These are phyloP conservation scores for Ambrosiella xylebori DNA, from an alignment of 2,329 filamentous ascomycete species.

Conservation along the genomic window DNA sequence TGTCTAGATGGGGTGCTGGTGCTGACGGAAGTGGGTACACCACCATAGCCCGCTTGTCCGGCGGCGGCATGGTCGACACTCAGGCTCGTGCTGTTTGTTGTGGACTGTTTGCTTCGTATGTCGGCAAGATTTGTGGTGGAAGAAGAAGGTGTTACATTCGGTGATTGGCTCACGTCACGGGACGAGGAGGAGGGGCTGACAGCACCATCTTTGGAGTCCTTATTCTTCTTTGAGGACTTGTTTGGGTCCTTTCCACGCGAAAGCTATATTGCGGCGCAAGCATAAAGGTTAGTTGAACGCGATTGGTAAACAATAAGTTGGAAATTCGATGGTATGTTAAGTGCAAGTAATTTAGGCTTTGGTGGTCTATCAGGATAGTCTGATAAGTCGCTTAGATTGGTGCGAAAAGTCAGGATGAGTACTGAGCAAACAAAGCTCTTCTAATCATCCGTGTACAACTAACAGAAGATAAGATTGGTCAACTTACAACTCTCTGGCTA, in stretches of 20 bases:
- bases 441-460: background rate
- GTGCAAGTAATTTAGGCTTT: too few species aligned
- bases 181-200: conserved; percentile 54
- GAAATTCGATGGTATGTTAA: too few species aligned
- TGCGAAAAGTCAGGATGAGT: background rate
- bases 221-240: conserved; percentile 67
- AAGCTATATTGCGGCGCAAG: conserved; percentile 47
- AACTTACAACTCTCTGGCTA: conserved; percentile 86
- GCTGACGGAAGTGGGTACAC: conserved; percentile 25
- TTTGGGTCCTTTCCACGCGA: conserved; percentile 74
- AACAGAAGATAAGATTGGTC: background rate
- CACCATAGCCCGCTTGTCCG: conserved; percentile 17
- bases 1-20: conserved; percentile 45
- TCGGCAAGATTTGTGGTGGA: conserved; percentile 80
- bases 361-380: too few species aligned
- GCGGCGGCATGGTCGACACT: conserved; percentile 20
- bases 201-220: conserved; percentile 57
- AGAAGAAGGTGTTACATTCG: conserved; percentile 62
- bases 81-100: conserved; percentile 3
- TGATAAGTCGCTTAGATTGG: too few species aligned
- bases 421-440: background rate
- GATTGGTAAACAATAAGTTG: too few species aligned
- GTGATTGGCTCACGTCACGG: conserved; percentile 42
- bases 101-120: conserved; percentile 55
- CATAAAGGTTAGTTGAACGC: background rate